Conservation (phyloP, 2,329 filamentous ascomycete genomes). For the Rhynchosporium agropyri region DNA sequence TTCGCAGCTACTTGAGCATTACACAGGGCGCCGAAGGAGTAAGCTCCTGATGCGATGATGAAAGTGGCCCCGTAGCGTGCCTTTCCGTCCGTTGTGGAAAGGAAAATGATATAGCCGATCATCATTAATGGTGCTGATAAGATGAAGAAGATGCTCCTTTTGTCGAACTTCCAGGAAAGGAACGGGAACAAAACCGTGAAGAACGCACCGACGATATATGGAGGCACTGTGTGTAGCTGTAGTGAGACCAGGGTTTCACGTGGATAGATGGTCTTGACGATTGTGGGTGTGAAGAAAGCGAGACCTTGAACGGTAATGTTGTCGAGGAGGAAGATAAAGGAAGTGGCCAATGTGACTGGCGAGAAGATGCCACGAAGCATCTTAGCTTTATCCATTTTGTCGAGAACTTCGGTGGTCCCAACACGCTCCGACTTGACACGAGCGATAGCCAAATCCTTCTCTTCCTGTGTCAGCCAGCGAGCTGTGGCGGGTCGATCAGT, state of each 20-base stretch:
- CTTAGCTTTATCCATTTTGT: conserved; percentile 63
- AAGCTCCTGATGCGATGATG: conserved; percentile 65
- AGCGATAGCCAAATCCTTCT: conserved; percentile 67
- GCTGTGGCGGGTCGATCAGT: conserved; percentile 72
- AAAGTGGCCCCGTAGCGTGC: conserved; percentile 73
- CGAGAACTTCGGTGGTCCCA: conserved; percentile 62
- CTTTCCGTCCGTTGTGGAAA: conserved; percentile 54
- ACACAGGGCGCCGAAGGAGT: conserved; percentile 63
- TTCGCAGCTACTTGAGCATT: conserved; percentile 72
- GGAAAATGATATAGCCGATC: conserved; percentile 71
- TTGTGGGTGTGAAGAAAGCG: conserved; percentile 71
- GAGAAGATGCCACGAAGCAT: conserved; percentile 63
- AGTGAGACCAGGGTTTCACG: conserved; percentile 58
- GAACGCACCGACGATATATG: conserved; percentile 69
- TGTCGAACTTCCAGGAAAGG: conserved; percentile 62
- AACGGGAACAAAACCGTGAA: conserved; percentile 65
- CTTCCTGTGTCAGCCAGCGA: conserved; percentile 64
- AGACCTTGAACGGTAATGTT: conserved; percentile 71
- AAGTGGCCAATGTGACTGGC: conserved; percentile 60
- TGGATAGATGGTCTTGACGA: conserved; percentile 70
- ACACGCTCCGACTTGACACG: conserved; percentile 71
- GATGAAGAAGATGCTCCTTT: conserved; percentile 63
- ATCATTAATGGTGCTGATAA: conserved; percentile 64
- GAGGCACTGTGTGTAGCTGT: conserved; percentile 71
- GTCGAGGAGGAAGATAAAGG: conserved; percentile 48